Evolutionary conservation across 1,284 basidiomycete genomes (phyloP).

Genomic region (Tetrapyrgos nigripes): DNA sequence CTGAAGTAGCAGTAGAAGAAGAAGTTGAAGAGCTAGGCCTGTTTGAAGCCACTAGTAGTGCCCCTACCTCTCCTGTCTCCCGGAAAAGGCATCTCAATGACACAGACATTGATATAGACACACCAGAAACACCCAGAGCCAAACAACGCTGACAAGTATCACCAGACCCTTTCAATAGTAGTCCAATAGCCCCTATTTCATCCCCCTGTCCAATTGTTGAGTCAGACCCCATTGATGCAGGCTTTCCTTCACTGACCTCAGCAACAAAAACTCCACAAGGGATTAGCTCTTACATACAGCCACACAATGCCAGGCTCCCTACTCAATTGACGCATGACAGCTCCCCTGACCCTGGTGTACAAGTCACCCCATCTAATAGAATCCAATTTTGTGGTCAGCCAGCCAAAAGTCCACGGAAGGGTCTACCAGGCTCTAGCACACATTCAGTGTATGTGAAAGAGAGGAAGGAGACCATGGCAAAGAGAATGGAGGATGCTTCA

Average conservation of each 20-base stretch:
- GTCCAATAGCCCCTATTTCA: background rate
- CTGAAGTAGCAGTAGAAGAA: background rate
- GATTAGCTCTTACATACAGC: background rate
- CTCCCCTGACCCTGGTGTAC: background rate
- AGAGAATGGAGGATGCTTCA: background rate
- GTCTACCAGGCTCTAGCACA: constrained; percentile 1
- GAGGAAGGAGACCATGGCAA: background rate
- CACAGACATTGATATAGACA: background rate
- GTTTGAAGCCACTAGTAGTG: constrained; percentile 7
- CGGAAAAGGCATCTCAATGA: background rate
- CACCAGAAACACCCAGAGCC: background rate
- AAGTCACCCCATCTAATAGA: background rate
- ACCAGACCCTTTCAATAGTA: background rate
- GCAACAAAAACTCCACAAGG: background rate
- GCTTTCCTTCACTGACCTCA: background rate
- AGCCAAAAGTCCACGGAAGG: constrained; percentile 6
- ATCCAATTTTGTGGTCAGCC: background rate
- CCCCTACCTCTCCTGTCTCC: background rate
- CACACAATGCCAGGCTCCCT: background rate
- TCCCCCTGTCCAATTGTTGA: background rate
- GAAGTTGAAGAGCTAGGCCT: background rate
- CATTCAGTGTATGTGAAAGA: background rate
- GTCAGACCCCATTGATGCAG: background rate
- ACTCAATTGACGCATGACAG: background rate
- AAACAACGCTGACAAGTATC: background rate